phyloP scores from a whole-genome alignment of 2,329 filamentous ascomycete genomes.

The Colletotrichum kahawae region DNA sequence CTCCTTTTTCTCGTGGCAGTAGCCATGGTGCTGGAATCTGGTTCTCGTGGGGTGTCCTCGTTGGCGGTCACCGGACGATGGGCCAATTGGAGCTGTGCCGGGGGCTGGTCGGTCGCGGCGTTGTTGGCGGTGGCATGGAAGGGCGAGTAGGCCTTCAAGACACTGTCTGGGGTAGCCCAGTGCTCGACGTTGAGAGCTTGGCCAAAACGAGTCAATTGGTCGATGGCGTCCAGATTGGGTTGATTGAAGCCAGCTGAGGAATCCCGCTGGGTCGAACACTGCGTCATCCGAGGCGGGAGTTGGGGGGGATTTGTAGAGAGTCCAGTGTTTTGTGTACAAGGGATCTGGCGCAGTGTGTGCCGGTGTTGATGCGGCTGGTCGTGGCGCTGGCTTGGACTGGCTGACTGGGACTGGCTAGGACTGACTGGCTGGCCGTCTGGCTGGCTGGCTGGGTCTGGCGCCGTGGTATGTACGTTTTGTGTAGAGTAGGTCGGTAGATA shows the following conservation, averaged over 20 bases:
- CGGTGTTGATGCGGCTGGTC: not conserved
- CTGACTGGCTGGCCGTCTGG: not conserved
- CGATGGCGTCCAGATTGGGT: slow-evolving; percentile 18
- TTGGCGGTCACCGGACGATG: slow-evolving; percentile 16
- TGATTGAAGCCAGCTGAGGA: slow-evolving; percentile 18
- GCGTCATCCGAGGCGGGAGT: slow-evolving; percentile 17
- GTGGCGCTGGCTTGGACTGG: not conserved
- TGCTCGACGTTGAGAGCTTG: slow-evolving; percentile 18
- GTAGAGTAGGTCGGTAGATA: not conserved
- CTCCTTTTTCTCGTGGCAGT: slow-evolving; percentile 25
- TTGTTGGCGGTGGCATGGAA: slow-evolving; percentile 9
- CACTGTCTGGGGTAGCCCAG: slow-evolving; percentile 15
- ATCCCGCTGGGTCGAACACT: slow-evolving; percentile 20
- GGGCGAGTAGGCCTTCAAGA: slow-evolving; percentile 10
- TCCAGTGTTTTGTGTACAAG: not conserved
- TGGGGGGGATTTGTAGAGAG: not conserved
- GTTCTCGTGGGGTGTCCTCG: not conserved
- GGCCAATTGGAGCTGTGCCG: slow-evolving; percentile 7
- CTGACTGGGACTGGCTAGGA: not conserved
- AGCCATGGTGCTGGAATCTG: slow-evolving; percentile 2
- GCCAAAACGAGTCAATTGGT: slow-evolving; percentile 20
- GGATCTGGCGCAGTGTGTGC: not conserved
- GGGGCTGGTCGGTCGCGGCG: not conserved
- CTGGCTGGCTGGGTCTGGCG: not conserved
- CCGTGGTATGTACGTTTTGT: not conserved